Evolutionary conservation across 129 eudicot species (phyloP), one percentile per base, ranked within the genome.

Genomic region (Apium graveolens): DNA sequence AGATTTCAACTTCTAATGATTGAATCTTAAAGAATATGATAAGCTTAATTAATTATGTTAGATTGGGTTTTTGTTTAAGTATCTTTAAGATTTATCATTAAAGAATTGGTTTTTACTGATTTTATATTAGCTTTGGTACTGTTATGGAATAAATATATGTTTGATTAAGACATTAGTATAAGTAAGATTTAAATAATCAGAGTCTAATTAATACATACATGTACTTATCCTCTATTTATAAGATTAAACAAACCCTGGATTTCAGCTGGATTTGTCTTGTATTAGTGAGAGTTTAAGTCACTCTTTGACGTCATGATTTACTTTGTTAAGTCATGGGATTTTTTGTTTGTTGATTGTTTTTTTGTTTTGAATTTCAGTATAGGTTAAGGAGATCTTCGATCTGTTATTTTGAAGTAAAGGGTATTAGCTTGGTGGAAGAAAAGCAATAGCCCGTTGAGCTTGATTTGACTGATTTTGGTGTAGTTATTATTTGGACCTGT

Each of bases 31-130:
- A 71, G 31, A 45, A 77, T 74, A 80, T 65, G 80, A 87, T 85
- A 74, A 76, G 81, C 53, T 21, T 72, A 72, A 73, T 62, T 87
- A 81, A 84, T 82, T 75, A 75, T 76, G 70, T 80, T 81, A 88
- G 91, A 82, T 86, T 77, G 81, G 74, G 77, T 75, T 70, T 81
- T 82, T 70, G n/a, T 34, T 16, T 37, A 34, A 63, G 78, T 86
- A 72, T 60, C 78, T 80, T 88, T 84, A 48, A 85, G 24, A 32
- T 63, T 37, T 85, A 78, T 75, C 78, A 89, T 85, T 91, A 91
- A 91, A 88, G 77, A 83, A 89, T 74, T 63, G 24, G 80, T 83
- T 74, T 90, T 90, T 94, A 91, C 96, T 87, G 80, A 69, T 78
- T 65, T 68, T 76, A 77, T 77, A 72, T 73, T 83, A 60, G 45